A percentile compares a stretch with the other conserved stretches of the same genome.
Evolutionary conservation across 805 yeast species (phyloP).

Genomic region (Metschnikowia cubensis): DNA sequence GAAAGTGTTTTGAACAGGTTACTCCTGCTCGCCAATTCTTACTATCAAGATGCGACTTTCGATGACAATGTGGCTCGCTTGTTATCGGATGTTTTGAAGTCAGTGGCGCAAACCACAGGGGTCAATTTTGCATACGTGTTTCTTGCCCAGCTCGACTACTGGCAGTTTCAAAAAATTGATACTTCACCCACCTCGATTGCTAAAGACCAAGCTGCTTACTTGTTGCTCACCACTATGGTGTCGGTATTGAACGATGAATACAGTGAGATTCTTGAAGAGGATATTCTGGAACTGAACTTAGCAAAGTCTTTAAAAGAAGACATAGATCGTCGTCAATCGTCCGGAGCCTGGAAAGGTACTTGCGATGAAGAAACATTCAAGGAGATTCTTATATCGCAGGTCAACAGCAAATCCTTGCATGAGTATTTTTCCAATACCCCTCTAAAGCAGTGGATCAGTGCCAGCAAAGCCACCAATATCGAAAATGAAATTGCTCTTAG

Average conservation of each 20-base stretch:
- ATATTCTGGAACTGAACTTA: constrained; percentile 21
- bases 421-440: constrained; percentile 26
- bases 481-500: constrained; percentile 3
- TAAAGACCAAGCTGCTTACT: constrained; percentile 33
- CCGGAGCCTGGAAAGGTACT: constrained; percentile 25
- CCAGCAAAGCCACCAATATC: background rate
- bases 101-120: constrained; percentile 36
- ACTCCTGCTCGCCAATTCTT: constrained; percentile 34
- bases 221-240: constrained; percentile 24
- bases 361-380: background rate
- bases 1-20: constrained; percentile 41
- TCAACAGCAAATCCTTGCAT: constrained; percentile 20
- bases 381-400: constrained; percentile 4
- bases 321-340: constrained; percentile 24
- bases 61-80: constrained; percentile 9
- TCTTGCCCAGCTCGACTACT: constrained; percentile 43
- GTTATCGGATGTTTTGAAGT: constrained; percentile 21
- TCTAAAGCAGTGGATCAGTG: constrained; percentile 28
- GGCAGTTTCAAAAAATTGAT: constrained; percentile 30
- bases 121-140: constrained; percentile 45
- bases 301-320: constrained; percentile 19
- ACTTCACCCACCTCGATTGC: constrained; percentile 10
- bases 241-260: constrained; percentile 29
- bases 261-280: constrained; percentile 19
- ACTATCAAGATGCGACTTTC: constrained; percentile 23